These are phyloP conservation scores for Graphilbum ipis-grandicollis DNA, from an alignment of 2,329 filamentous ascomycete species.

Conservation along the genomic window DNA sequence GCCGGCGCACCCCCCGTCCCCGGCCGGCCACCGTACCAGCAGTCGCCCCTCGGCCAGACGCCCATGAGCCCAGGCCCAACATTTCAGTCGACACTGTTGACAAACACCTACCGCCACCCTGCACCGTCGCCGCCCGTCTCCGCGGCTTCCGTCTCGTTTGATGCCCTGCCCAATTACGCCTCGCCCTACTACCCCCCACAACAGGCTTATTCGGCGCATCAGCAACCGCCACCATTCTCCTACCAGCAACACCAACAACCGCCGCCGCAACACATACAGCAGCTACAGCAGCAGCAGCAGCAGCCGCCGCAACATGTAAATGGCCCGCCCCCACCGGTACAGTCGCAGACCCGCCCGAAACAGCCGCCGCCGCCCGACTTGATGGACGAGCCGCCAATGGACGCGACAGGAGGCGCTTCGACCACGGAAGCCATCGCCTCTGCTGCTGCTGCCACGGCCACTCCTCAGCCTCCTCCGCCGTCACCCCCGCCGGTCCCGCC, in stretches of 20 bases:
- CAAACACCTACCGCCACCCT: slow-evolving; percentile 8
- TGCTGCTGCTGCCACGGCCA: slow-evolving; percentile 25
- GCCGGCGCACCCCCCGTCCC: slow-evolving; percentile 5
- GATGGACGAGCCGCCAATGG: slow-evolving; percentile 38
- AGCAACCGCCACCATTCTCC: slow-evolving; percentile 3
- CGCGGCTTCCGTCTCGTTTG: no score
- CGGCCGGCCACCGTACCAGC: slow-evolving; percentile 8
- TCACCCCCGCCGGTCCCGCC: slow-evolving; percentile 73
- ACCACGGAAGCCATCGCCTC: not conserved
- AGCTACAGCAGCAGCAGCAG: slow-evolving; percentile 11
- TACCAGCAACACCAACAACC: slow-evolving; percentile 7
- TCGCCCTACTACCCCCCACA: no score
- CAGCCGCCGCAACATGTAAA: slow-evolving; percentile 9
- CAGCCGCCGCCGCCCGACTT: slow-evolving; percentile 32
- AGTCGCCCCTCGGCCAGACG: slow-evolving; percentile 9
- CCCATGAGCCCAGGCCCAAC: slow-evolving; percentile 11
- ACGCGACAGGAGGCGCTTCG: slow-evolving; percentile 26
- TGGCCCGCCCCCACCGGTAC: slow-evolving; percentile 12
- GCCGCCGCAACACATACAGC: no score
- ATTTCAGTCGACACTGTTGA: no score
- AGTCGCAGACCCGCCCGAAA: slow-evolving; percentile 19
- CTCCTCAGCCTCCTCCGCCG: slow-evolving; percentile 14
- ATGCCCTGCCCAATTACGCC: no score
- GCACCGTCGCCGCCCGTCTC: no score
- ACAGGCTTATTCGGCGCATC: slow-evolving; percentile 10